Evolutionary conservation across 2,329 filamentous ascomycete species (phyloP).

Genomic region (Gnomoniopsis smithogilvyi): DNA sequence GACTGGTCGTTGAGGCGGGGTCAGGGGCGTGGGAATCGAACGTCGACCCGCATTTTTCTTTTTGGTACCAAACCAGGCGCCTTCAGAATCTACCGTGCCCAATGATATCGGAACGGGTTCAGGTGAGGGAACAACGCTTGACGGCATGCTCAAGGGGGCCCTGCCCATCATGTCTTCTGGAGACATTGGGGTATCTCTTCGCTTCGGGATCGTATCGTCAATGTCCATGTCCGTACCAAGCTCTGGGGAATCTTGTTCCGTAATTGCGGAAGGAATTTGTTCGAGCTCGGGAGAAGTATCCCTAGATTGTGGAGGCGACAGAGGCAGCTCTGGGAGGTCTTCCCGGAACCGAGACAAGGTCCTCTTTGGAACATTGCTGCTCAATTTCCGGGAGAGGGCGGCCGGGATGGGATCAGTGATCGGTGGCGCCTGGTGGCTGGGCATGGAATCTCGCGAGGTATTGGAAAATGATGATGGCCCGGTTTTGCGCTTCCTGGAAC

Average conservation of each 20-base stretch:
- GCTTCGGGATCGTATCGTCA: constrained; percentile 30
- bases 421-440: constrained; percentile 35
- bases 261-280: constrained; percentile 25
- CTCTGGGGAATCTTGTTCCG: constrained; percentile 20
- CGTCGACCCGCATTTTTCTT: constrained; percentile 34
- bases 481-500: constrained; percentile 54
- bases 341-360: constrained; percentile 91
- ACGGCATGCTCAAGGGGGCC: constrained; percentile 10
- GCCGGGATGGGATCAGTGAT: constrained; percentile 27
- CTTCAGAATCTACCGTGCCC: constrained; percentile 93
- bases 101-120: constrained; percentile 76
- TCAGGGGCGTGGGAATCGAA: constrained; percentile 30
- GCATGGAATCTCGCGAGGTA: constrained; percentile 84
- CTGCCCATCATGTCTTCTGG: constrained; percentile 7
- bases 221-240: constrained; percentile 10
- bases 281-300: constrained; percentile 73
- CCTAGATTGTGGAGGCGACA: constrained; percentile 82
- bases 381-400: constrained; percentile 30
- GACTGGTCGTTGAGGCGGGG: constrained; percentile 32
- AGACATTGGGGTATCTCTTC: constrained; percentile 18
- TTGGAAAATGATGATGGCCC: constrained; percentile 83
- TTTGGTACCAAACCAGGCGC: constrained; percentile 69
- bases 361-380: constrained; percentile 60
- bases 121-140: constrained; percentile 42
- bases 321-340: constrained; percentile 80